Evolutionary conservation across 108 stramenopile genomes (phyloP), one percentile per base, ranked within the genome.

Genomic region (Asterionellopsis glacialis): DNA sequence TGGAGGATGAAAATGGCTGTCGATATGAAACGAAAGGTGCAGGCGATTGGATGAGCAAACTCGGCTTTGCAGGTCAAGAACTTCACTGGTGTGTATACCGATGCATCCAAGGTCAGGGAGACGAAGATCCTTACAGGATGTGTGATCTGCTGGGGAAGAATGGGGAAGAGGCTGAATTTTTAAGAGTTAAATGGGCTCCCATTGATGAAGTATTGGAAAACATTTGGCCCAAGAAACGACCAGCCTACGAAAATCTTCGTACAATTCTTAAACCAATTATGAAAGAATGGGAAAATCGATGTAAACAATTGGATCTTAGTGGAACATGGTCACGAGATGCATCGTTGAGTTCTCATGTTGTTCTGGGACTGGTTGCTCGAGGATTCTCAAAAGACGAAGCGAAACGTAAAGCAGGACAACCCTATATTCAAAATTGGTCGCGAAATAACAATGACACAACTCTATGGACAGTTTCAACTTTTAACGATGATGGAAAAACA

Each of bases 71-170:
- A 12, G 80, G 80, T 13, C 80, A 77, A 51, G 76, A 81, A 64
- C 63, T 81, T 19, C 54, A 74, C 41, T 81, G 80, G 80, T 25
- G 64, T 42, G 41, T 80, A 16, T 81, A 75, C 51, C 76, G 80
- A 12, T 81, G 76, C 43, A 66, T 59, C 16, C 54, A 74, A 41
- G 65, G 65, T 22, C 53, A 39, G 14, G 61, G 76, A 18, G 80
- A 81, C 28, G 26, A 54, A 11, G 61, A 81, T 45, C 76, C 80
- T 18, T 42, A 60, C 1, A 11, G 24, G n/a, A 49, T 63, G 0
- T 74, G 68, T 40, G 59, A 54, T 14, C 52, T 77, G 19, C 48
- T 47, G 6, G 80, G 80, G 1, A 43, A 70, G 50, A 67, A 70
- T 60, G 80, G 73, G 1, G 80, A 77, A 44, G 26, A 21, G 16